Base-by-base conservation (phyloP, 495 filamentous ascomycete genomes). In the Penicillium alfredii region DNA sequence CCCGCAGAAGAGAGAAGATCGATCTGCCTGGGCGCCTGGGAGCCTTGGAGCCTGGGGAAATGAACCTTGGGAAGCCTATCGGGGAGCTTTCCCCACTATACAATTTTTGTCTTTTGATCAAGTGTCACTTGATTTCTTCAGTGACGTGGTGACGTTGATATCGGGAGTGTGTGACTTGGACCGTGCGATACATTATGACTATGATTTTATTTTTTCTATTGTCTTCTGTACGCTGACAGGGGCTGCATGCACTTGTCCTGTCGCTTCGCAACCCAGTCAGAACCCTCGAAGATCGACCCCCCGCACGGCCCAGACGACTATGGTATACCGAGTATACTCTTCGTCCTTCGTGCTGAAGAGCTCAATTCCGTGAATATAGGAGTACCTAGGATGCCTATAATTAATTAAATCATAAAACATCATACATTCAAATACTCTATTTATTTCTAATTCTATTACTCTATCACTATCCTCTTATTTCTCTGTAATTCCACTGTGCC, bases 241-340 rank as follows among this genome's bases (percentile, higher is more conserved):
- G 33, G 37, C 33, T 49, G 42, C 45, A 49, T 26, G 12, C 8
- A n/a, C 23, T 12, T 6, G 11, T 6, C 15, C 15, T 4, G 16
- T 48, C 45, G 40, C 40, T 48, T 48, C 35, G 19, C 12, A 47
- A 29, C 21, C 44, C 44, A 47, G 34, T 47, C 12, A 36, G 9
- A 42, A 33, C 19, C 29, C 30, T 19, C 17, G 33, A 30, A 15
- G 44, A 42, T 30, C 30, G 8, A 20, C 35, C n/a, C n/a, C n/a
- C 44, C 38, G 17, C 16, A 34, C 16, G 11, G 39, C 28, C 39
- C 39, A 31, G 32, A 31, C 25, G n/a, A 33, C 30, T 33, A 33
- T 35, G 25, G 21, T 25, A 9, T 28, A 25, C 20, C 35, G 26
- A 30, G 35, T 13, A 25, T 30, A 20, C 18, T 9, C 27, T 24